phyloP scores from a whole-genome alignment of 441 rosid genomes.

The Populus hybrid region DNA sequence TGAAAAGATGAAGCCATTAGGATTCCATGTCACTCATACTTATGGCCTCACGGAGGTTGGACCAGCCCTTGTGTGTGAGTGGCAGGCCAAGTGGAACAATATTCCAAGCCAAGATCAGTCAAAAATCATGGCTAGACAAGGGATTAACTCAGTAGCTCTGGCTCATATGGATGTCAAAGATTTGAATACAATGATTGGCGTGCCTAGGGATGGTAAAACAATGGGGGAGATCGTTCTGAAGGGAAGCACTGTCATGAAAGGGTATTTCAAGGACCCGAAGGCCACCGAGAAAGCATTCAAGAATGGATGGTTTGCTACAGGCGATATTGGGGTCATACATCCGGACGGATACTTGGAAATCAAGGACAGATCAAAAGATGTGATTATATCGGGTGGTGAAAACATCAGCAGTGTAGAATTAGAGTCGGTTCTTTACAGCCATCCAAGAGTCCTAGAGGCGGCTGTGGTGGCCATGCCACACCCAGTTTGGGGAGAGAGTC shows the following conservation, averaged over 20 bases:
- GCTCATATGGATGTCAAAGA: constrained; percentile 60
- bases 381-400: constrained; percentile 78
- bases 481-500: constrained; percentile 65
- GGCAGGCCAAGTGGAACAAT: constrained; percentile 60
- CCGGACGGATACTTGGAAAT: constrained; percentile 70
- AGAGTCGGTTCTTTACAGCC: constrained; percentile 45
- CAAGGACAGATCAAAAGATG: constrained; percentile 70
- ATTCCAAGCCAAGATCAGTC: constrained; percentile 39
- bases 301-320: constrained; percentile 61
- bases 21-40: constrained; percentile 54
- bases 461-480: constrained; percentile 79
- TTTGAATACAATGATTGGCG: constrained; percentile 39
- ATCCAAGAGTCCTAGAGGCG: constrained; percentile 50
- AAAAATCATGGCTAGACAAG: constrained; percentile 56
- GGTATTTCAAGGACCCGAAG: constrained; percentile 48
- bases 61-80: constrained; percentile 59
- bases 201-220: constrained; percentile 54
- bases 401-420: constrained; percentile 70
- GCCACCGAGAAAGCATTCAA: constrained; percentile 53
- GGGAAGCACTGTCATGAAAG: constrained; percentile 72
- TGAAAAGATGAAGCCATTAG: constrained; percentile 38
- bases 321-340: constrained; percentile 67
- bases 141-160: constrained; percentile 41
- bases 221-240: constrained; percentile 58
- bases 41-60: constrained; percentile 74